These are phyloP conservation scores for Colletotrichum australisinense DNA, from an alignment of 2,329 filamentous ascomycete species.

Conservation along the genomic window DNA sequence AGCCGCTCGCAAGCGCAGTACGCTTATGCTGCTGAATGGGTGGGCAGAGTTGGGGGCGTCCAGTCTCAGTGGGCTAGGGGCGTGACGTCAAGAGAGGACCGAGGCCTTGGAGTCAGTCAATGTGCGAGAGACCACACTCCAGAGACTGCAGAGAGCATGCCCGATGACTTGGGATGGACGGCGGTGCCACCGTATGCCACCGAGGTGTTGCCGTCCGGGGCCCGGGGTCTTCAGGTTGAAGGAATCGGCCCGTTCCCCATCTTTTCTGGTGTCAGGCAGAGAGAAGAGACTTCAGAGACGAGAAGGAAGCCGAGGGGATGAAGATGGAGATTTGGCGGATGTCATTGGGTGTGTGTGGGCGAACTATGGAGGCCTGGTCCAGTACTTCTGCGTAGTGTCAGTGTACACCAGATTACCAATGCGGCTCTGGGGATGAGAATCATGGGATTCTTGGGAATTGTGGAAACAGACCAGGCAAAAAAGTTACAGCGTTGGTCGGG, in stretches of 20 bases:
- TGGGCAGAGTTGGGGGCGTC: slow-evolving; percentile 12
- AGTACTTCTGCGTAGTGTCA: neutral
- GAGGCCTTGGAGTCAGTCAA: slow-evolving; percentile 18
- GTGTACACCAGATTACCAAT: slow-evolving; percentile 1
- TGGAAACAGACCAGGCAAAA: neutral
- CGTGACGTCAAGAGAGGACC: slow-evolving; percentile 33
- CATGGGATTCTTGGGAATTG: slow-evolving; percentile 14
- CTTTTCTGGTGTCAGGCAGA: neutral
- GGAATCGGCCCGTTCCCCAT: slow-evolving; percentile 34
- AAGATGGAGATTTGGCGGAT: slow-evolving; percentile 9
- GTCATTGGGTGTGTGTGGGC: neutral
- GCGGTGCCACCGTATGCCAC: slow-evolving; percentile 8
- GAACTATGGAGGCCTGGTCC: neutral
- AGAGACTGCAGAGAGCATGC: neutral
- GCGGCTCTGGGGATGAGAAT: slow-evolving; percentile 19
- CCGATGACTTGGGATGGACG: slow-evolving; percentile 31
- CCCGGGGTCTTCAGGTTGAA: slow-evolving; percentile 31
- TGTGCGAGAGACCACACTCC: neutral
- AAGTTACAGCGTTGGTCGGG: neutral
- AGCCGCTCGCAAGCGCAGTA: neutral
- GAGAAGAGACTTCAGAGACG: neutral
- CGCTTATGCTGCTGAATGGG: neutral
- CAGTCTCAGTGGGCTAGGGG: slow-evolving; percentile 9
- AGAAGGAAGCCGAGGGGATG: neutral
- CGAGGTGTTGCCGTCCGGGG: slow-evolving; percentile 29